These are phyloP conservation scores for Quercus phellos DNA, from an alignment of 331 rosid species.

Conservation along the genomic window DNA sequence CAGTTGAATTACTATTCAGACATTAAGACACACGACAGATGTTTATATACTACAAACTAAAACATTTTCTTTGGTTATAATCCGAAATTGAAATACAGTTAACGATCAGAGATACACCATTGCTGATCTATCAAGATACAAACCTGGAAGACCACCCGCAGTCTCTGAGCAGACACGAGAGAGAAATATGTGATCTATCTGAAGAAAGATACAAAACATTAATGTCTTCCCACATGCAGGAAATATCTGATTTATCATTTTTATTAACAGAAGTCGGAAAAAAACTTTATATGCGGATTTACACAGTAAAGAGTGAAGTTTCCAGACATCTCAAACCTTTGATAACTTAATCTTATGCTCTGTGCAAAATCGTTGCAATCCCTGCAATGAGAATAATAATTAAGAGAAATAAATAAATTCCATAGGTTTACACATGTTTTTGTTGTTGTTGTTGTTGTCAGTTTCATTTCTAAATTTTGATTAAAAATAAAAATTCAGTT, in stretches of 20 bases:
- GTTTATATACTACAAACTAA: background rate
- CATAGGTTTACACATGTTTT: background rate
- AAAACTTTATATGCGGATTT: background rate
- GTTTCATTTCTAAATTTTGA: background rate
- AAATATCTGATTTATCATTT: background rate
- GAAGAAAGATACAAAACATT: slow-evolving; percentile 17
- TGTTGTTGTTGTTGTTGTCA: too few relatives aligned
- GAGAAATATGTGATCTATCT: slow-evolving; percentile 84
- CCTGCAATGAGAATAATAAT: slow-evolving; percentile 34
- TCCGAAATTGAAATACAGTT: background rate
- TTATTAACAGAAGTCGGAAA: background rate
- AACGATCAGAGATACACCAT: background rate
- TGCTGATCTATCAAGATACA: slow-evolving; percentile 18
- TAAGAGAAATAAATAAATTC: background rate
- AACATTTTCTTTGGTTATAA: background rate
- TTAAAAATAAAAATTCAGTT: too few relatives aligned
- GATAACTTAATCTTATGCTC: slow-evolving; percentile 81
- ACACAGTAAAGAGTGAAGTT: background rate
- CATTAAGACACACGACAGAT: background rate
- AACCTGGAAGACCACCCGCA: slow-evolving; percentile 89
- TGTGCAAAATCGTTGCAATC: slow-evolving; percentile 85
- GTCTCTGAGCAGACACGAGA: slow-evolving; percentile 89
- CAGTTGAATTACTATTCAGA: background rate
- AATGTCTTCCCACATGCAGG: background rate
- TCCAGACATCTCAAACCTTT: slow-evolving; percentile 41